Evolutionary conservation across 23 red algal species (phyloP).

Genomic region (Cyanidiococcus yangmingshanensis): DNA sequence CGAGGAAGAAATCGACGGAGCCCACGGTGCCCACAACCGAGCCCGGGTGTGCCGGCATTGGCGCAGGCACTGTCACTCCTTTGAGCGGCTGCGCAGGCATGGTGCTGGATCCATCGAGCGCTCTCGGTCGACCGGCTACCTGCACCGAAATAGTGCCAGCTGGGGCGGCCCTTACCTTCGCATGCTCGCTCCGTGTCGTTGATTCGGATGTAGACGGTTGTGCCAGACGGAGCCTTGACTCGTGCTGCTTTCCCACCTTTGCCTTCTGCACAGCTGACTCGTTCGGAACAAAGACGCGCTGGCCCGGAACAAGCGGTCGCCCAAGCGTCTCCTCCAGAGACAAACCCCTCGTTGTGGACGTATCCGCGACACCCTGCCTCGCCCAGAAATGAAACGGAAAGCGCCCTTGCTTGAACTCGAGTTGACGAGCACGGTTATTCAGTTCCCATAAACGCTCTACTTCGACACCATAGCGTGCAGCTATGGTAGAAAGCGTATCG

Average conservation of each 20-base stretch:
- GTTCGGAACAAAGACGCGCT: constrained; percentile 13
- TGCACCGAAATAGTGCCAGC: not conserved
- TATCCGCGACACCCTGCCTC: not conserved
- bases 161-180: not conserved
- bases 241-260: not conserved
- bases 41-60: not conserved
- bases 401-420: not conserved
- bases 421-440: not conserved
- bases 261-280: not conserved
- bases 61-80: not conserved
- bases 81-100: not conserved
- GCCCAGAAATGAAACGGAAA: not conserved
- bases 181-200: not conserved
- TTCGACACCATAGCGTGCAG: not conserved
- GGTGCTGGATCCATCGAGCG: not conserved
- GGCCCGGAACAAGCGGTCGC: not conserved
- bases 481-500: not conserved
- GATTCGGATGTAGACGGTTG: not conserved
- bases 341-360: not conserved
- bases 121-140: not conserved
- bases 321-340: not conserved
- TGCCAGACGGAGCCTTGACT: not conserved
- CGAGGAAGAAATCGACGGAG: not conserved
- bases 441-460: not conserved
- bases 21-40: not conserved